Conservation (phyloP, 768 basidiomycete species). For the Phaeotremella fagi region DNA sequence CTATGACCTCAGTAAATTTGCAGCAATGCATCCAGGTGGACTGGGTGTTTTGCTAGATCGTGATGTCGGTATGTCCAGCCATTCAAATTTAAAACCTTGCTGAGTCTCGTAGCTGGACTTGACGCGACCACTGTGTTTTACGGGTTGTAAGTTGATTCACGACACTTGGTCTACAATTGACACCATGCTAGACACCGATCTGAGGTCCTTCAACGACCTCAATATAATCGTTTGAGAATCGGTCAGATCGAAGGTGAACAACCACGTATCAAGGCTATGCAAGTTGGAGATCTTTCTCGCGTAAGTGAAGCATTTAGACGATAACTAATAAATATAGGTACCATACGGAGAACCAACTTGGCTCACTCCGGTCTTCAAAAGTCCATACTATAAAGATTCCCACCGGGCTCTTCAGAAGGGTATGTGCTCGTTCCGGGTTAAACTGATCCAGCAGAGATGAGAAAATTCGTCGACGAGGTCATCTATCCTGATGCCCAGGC, state of each 20-base stretch:
- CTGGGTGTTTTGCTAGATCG: conserved; percentile 67
- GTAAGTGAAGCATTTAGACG: conserved; percentile 13
- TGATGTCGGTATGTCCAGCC: conserved; percentile 63
- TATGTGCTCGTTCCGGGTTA: conserved; percentile 11
- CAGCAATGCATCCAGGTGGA: conserved; percentile 74
- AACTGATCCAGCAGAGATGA: conserved; percentile 52
- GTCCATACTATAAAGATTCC: conserved; percentile 72
- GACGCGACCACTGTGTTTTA: conserved; percentile 87
- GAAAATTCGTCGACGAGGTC: conserved; percentile 65
- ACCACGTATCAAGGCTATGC: conserved; percentile 54
- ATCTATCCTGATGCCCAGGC: conserved; percentile 67
- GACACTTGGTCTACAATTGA: neutral
- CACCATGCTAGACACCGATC: conserved; percentile 57
- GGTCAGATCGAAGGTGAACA: conserved; percentile 64
- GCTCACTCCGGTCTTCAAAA: conserved; percentile 65
- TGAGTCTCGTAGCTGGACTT: conserved; percentile 60
- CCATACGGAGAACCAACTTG: conserved; percentile 89
- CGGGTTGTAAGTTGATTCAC: conserved; percentile 53
- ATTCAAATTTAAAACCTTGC: neutral
- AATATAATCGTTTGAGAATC: conserved; percentile 62
- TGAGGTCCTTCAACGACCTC: conserved; percentile 72
- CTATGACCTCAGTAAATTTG: conserved; percentile 75
- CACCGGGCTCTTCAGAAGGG: conserved; percentile 49
- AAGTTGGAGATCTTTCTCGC: conserved; percentile 59
- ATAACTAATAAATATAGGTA: conserved; percentile 48